A percentile compares a stretch with the other conserved stretches of the same genome.
Evolutionary conservation across 2,329 filamentous ascomycete genomes (phyloP).

Genomic region (Tympanopsis confertula): DNA sequence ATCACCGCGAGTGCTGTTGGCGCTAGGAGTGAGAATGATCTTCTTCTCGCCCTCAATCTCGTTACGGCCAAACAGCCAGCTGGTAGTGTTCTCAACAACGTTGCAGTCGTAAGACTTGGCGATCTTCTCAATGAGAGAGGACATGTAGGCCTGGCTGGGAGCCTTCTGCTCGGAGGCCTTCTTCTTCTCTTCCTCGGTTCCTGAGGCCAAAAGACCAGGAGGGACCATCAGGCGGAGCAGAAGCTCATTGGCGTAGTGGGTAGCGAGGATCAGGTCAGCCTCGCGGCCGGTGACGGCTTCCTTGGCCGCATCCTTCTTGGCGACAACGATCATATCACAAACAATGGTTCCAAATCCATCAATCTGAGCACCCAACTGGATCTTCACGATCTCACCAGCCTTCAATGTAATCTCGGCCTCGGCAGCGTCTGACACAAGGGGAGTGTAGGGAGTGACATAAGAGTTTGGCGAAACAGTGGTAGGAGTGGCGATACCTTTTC

Average conservation of each 20-base stretch:
- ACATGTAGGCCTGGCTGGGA: slow-evolving; percentile 78
- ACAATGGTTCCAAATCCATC: slow-evolving; percentile 94
- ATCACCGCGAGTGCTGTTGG: slow-evolving; percentile 80
- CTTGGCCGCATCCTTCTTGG: slow-evolving; percentile 43
- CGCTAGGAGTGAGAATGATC: slow-evolving; percentile 80
- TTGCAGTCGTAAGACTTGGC: slow-evolving; percentile 83
- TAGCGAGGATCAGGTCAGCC: slow-evolving; percentile 82
- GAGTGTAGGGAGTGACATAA: slow-evolving; percentile 94
- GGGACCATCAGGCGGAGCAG: slow-evolving; percentile 84
- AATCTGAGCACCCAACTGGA: slow-evolving; percentile 97
- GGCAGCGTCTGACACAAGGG: slow-evolving; percentile 71
- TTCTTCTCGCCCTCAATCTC: slow-evolving; percentile 97
- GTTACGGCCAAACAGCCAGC: slow-evolving; percentile 91
- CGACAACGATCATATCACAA: slow-evolving; percentile 78
- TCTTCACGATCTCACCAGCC: slow-evolving; percentile 81
- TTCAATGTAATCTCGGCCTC: slow-evolving; percentile 75
- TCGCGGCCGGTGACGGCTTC: slow-evolving; percentile 62
- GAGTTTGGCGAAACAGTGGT: slow-evolving; percentile 89
- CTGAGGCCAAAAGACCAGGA: slow-evolving; percentile 70
- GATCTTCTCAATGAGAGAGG: slow-evolving; percentile 77
- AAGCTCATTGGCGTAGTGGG: slow-evolving; percentile 90
- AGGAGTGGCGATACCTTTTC: slow-evolving; percentile 73
- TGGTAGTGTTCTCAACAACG: slow-evolving; percentile 94
- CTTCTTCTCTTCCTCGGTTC: slow-evolving; percentile 88
- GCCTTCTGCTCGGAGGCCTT: slow-evolving; percentile 76